phyloP scores from a whole-genome alignment of 2,329 filamentous ascomycete genomes.

The Verticillium zaregamsianum region DNA sequence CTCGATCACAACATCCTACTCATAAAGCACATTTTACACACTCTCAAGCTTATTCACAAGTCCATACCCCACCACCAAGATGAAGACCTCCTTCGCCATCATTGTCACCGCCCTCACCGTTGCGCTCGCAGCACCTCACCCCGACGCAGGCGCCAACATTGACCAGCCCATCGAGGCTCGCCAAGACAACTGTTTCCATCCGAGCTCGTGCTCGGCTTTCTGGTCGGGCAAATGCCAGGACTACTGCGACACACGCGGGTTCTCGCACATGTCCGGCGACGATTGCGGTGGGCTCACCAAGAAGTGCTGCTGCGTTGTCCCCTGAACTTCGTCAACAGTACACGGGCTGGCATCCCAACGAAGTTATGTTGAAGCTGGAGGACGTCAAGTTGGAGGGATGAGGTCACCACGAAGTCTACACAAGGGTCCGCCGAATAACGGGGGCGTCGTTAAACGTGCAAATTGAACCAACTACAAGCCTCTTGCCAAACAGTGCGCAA shows the following conservation, averaged over 20 bases:
- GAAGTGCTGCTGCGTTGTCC: background rate
- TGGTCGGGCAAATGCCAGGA: background rate
- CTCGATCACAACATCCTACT: background rate
- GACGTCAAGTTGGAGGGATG: too few relatives aligned
- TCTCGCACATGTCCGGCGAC: constrained; percentile 1
- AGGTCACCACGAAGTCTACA: too few relatives aligned
- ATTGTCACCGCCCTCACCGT: background rate
- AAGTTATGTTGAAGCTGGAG: too few relatives aligned
- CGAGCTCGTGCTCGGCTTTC: background rate
- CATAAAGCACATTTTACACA: background rate
- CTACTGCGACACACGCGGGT: background rate
- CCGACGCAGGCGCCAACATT: background rate
- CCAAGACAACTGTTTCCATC: constrained; percentile 1
- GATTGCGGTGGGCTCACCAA: background rate
- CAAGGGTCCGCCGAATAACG: too few relatives aligned
- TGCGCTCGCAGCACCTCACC: background rate
- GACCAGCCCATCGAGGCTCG: background rate
- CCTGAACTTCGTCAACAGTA: background rate
- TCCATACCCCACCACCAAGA: background rate
- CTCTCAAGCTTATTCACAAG: background rate
- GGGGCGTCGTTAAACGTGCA: too few relatives aligned
- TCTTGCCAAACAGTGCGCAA: too few relatives aligned
- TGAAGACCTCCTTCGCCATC: constrained; percentile 1
- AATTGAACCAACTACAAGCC: background rate
- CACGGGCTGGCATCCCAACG: too few relatives aligned